Base-by-base conservation (phyloP, 1,284 basidiomycete genomes). In the Ustilago shanxiensis region DNA sequence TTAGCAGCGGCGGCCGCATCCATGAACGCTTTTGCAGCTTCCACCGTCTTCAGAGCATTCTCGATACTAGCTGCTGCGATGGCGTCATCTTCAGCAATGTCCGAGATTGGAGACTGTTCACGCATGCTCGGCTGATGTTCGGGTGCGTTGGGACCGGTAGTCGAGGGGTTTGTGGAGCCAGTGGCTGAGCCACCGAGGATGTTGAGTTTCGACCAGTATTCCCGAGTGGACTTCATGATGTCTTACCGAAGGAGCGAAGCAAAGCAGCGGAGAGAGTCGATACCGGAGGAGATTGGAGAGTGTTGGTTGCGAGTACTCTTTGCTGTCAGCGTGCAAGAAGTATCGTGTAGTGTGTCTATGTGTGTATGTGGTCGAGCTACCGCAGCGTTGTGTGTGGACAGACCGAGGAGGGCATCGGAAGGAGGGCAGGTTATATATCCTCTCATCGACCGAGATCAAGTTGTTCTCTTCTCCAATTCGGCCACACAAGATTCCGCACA, bases 71-170 rank as follows among this genome's bases (percentile, higher is more conserved):
- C 47, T 1, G 47, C 47, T 28, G 47, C 47, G 14, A 49, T 49
- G 3, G 47, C 47, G 24, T 57, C 35, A 14, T 47, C 58, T 11
- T 59, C 70, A 13, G 47, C 65, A 24, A 72, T 57, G 54, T 71
- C 68, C n/a, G 68, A 71, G 35, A 67, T 67, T 10, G 60, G 64
- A 2, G 60, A 62, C 1, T 51, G 50, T 20, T 41, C 41, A 3
- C 63, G 69, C 3, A 14, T 20, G 10, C 45, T 24, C 2, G 37
- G 22, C 13, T 55, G 22, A 18, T 18, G 29, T 14, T 39, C 20
- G 18, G 31, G 10, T 16, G 5, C 26, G 24, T 26, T 22, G 29
- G 28, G 28, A 22, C 31, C 18, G 51, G 49, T 5, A 26, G 28
- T 14, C 18, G 49, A 10, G 24, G 6, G 13, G n/a, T 20, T 50